A percentile compares a stretch with the other conserved stretches of the same genome.
These are phyloP conservation scores for Pugionium dolabratum DNA, from an alignment of 345 rosid genomes.

Conservation along the genomic window DNA sequence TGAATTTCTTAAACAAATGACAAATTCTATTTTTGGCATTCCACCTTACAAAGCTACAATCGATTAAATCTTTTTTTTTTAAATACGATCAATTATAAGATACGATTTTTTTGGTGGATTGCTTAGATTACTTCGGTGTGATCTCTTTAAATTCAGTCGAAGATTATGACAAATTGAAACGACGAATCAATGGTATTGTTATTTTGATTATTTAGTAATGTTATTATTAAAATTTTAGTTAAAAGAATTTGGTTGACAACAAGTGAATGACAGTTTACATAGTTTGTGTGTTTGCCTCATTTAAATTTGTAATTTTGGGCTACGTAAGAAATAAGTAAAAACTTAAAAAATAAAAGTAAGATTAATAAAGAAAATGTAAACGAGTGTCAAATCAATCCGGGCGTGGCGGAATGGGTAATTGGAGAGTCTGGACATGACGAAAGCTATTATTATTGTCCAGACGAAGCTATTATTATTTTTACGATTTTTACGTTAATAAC, in stretches of 20 bases:
- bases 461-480: conserved; percentile 28
- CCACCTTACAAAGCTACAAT: too few relatives aligned
- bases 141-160: too few relatives aligned
- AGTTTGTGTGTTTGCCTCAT: not conserved
- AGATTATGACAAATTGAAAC: too few relatives aligned
- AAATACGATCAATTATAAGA: too few relatives aligned
- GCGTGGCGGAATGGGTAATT: conserved; percentile 43
- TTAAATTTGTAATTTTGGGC: too few relatives aligned
- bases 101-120: too few relatives aligned
- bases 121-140: too few relatives aligned
- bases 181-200: too few relatives aligned
- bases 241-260: not conserved
- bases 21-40: too few relatives aligned
- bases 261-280: not conserved
- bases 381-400: conserved; percentile 44
- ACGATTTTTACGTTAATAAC: conserved; percentile 30
- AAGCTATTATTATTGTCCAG: conserved; percentile 26
- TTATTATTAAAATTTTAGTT: not conserved
- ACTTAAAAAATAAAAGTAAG: not conserved
- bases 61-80: too few relatives aligned
- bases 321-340: too few relatives aligned
- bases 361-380: conserved; percentile 7
- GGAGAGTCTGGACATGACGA: conserved; percentile 35
- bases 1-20: not conserved
- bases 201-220: too few relatives aligned